A percentile compares a stretch with the other conserved stretches of the same genome.
phyloP scores from a whole-genome alignment of 1,139 yeast genomes.

The Pichia sp. region DNA sequence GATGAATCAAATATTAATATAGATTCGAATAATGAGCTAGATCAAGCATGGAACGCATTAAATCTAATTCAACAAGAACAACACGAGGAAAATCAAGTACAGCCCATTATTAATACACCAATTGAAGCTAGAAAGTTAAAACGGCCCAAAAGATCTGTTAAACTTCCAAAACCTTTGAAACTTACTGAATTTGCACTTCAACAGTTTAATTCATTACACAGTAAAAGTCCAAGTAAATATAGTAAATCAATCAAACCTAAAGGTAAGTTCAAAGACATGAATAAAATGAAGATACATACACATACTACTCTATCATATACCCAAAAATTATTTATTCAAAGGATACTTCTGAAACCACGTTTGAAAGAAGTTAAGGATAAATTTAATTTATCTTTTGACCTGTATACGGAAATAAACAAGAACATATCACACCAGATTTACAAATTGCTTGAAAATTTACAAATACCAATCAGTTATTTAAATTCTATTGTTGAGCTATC shows the following conservation, averaged over 20 bases:
- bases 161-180: not conserved
- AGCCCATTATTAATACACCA: not conserved
- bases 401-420: constrained; percentile 27
- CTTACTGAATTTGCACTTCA: constrained; percentile 23
- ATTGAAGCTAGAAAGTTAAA: constrained; percentile 2
- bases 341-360: constrained; percentile 25
- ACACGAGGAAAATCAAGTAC: not conserved
- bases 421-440: constrained; percentile 25
- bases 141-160: constrained; percentile 10
- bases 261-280: too few relatives aligned
- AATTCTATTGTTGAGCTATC: constrained; percentile 16
- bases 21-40: not conserved
- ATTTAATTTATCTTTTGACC: constrained; percentile 9
- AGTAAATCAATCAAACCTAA: not conserved
- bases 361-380: constrained; percentile 15
- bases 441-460: constrained; percentile 9
- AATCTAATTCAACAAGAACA: constrained; percentile 2
- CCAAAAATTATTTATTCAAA: constrained; percentile 27
- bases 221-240: not conserved
- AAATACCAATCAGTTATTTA: constrained; percentile 8
- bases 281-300: not conserved
- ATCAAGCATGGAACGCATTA: constrained; percentile 16
- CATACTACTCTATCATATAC: constrained; percentile 10
- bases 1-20: not conserved
- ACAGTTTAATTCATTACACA: constrained; percentile 12